phyloP scores from a whole-genome alignment of 345 rosid species.

The Eucalyptus sp. region DNA sequence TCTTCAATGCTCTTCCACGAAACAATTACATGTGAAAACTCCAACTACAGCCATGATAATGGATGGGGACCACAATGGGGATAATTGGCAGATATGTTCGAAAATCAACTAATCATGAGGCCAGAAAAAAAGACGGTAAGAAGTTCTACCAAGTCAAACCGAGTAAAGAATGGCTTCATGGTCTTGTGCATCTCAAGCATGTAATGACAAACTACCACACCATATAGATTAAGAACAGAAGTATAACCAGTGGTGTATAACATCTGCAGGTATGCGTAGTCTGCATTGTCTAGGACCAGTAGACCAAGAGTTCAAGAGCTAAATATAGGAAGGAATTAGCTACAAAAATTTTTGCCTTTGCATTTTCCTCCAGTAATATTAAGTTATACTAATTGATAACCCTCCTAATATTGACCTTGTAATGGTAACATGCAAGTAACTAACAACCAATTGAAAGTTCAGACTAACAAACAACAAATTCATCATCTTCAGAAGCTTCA shows the following conservation, averaged over 20 bases:
- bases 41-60: background rate
- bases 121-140: background rate
- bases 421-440: background rate
- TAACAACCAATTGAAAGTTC: background rate
- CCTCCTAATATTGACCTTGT: background rate
- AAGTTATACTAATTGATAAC: background rate
- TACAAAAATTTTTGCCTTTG: background rate
- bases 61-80: background rate
- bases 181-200: background rate
- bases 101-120: background rate
- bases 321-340: background rate
- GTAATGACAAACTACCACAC: background rate
- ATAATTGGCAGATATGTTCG: background rate
- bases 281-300: background rate
- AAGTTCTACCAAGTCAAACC: background rate
- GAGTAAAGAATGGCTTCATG: background rate
- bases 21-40: background rate
- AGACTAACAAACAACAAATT: background rate
- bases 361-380: background rate
- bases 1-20: background rate
- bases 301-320: background rate
- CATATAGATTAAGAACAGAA: background rate
- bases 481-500: background rate
- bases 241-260: background rate
- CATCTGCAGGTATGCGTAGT: background rate